These are phyloP conservation scores for Capsicum baccatum DNA, from an alignment of 257 asterid species.

Conservation along the genomic window DNA sequence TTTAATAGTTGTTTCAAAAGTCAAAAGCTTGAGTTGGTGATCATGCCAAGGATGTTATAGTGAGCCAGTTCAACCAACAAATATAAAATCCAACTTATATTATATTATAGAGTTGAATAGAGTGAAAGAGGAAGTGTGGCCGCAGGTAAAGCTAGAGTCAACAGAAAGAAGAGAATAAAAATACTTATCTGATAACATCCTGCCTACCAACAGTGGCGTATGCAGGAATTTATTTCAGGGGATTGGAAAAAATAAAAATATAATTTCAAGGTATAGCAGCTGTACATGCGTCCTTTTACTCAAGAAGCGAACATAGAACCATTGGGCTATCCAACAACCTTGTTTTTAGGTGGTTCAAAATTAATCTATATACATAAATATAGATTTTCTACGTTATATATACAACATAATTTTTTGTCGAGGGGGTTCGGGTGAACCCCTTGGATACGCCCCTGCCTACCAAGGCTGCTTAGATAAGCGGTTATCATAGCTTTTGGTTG, in stretches of 20 bases:
- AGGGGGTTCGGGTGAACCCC: no score
- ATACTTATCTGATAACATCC: neutral
- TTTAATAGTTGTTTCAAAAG: neutral
- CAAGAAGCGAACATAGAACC: no score
- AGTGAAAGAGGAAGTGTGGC: neutral
- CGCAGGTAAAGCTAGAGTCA: neutral
- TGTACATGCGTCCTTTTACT: no score
- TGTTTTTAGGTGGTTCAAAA: no score
- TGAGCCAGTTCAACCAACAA: neutral
- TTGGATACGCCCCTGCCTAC: no score
- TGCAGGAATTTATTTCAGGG: no score
- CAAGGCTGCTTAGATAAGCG: conserved; percentile 38
- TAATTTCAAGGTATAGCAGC: no score
- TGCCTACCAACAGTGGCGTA: neutral
- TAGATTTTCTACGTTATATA: no score
- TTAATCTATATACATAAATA: no score
- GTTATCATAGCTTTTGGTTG: conserved; percentile 82
- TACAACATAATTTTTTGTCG: no score
- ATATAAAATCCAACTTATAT: neutral
- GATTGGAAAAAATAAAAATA: no score
- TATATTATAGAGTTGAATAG: neutral
- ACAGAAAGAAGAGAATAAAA: neutral
- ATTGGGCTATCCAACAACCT: no score
- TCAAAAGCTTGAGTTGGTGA: neutral
- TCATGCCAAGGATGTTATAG: conserved; percentile 11